Evolutionary conservation across 2,329 filamentous ascomycete genomes (phyloP).

Genomic region (Cladosporium sp.): DNA sequence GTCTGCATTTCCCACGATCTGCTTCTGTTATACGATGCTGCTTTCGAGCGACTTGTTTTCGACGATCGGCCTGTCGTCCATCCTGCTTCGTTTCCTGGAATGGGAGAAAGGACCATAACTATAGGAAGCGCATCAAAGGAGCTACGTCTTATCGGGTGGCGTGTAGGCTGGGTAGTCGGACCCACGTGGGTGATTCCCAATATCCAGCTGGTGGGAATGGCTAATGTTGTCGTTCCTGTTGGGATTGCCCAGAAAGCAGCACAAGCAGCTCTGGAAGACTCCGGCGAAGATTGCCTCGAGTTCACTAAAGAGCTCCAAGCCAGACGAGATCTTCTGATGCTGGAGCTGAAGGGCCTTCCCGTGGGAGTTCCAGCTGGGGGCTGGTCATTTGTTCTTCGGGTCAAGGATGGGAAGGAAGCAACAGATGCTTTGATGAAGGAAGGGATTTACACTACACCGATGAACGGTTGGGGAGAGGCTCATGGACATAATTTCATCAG

Average conservation of each 20-base stretch:
- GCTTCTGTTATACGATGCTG: background rate
- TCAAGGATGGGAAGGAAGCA: slow-evolving; percentile 7
- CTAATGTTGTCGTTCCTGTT: slow-evolving; percentile 13
- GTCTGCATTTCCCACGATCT: background rate
- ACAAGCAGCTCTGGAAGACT: slow-evolving; percentile 15
- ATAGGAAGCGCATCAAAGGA: slow-evolving; percentile 12
- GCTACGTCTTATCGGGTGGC: slow-evolving; percentile 11
- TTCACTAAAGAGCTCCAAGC: slow-evolving; percentile 12
- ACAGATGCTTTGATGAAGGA: slow-evolving; percentile 8
- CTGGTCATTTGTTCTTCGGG: slow-evolving; percentile 12
- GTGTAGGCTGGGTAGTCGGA: slow-evolving; percentile 11
- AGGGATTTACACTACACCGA: slow-evolving; percentile 12
- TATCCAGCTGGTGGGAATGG: slow-evolving; percentile 9
- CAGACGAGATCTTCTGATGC: slow-evolving; percentile 12
- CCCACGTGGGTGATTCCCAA: slow-evolving; percentile 1
- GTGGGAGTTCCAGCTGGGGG: slow-evolving; percentile 13
- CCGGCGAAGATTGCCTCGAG: slow-evolving; percentile 4
- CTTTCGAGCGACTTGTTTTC: slow-evolving; percentile 10
- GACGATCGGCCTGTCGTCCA: slow-evolving; percentile 4
- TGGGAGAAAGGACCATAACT: slow-evolving; percentile 6
- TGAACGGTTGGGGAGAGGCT: slow-evolving; percentile 11
- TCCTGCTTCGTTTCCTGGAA: slow-evolving; percentile 9
- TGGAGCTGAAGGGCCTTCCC: slow-evolving; percentile 8
- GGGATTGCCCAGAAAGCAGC: slow-evolving; percentile 12
- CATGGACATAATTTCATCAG: slow-evolving; percentile 6